A percentile compares a stretch with the other conserved stretches of the same genome.
Evolutionary conservation across 176 grass and related monocot species (phyloP).

Genomic region (Oryza coarctata): DNA sequence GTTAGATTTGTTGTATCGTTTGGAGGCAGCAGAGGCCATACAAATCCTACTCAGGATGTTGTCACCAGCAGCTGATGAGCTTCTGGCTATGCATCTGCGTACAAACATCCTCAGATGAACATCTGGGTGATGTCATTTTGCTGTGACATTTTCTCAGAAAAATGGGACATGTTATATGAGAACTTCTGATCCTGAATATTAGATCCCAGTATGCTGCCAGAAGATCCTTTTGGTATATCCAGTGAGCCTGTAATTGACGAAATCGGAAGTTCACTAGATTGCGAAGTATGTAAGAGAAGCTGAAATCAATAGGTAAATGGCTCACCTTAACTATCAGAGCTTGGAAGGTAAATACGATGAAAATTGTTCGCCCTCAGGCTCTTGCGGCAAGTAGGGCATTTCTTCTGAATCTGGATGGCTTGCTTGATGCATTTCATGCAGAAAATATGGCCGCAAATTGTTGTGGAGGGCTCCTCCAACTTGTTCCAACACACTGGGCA

Average conservation of each 20-base stretch:
- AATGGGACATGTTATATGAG: background rate
- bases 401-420: slow-evolving; percentile 80
- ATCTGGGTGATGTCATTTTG: background rate
- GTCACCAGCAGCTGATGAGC: background rate
- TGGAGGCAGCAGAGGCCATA: background rate
- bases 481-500: slow-evolving; percentile 87
- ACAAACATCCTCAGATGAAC: background rate
- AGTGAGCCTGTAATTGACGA: background rate
- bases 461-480: slow-evolving; percentile 68
- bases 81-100: background rate
- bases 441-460: slow-evolving; percentile 88
- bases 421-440: slow-evolving; percentile 73
- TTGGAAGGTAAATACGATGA: slow-evolving; percentile 83
- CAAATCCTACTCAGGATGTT: background rate
- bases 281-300: background rate
- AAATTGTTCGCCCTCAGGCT: slow-evolving; percentile 52
- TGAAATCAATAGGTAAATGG: background rate
- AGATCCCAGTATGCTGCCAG: background rate
- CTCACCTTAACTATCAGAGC: slow-evolving; percentile 39
- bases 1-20: background rate
- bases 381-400: slow-evolving; percentile 83
- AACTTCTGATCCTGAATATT: slow-evolving; percentile 25
- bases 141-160: background rate
- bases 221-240: background rate
- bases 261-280: background rate